These are phyloP conservation scores for Pythium dissotocum DNA, from an alignment of 352 stramenopile genomes.

Conservation along the genomic window DNA sequence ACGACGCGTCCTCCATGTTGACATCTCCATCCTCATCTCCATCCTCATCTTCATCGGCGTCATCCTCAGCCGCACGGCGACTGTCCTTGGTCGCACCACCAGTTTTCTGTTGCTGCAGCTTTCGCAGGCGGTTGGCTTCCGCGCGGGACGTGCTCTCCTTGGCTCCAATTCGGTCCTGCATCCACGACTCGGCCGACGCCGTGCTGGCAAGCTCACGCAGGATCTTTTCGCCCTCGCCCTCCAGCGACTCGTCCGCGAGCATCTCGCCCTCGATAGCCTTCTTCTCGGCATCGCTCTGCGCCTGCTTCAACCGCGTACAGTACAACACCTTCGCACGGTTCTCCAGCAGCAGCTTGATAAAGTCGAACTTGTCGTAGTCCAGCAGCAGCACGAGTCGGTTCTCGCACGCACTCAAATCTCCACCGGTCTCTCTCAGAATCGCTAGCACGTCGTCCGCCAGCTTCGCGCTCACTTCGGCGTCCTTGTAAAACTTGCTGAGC, in stretches of 20 bases:
- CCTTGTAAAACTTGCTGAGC: slow-evolving; percentile 95
- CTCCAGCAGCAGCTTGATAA: slow-evolving; percentile 97
- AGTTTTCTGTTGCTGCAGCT: slow-evolving; percentile 61
- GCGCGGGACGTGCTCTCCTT: slow-evolving; percentile 84
- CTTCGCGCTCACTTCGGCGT: slow-evolving; percentile 92
- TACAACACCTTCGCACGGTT: slow-evolving; percentile 97
- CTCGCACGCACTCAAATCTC: slow-evolving; percentile 90
- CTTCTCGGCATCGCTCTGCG: slow-evolving; percentile 91
- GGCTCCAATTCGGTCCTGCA: slow-evolving; percentile 88
- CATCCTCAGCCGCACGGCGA: slow-evolving; percentile 31
- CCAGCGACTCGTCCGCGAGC: slow-evolving; percentile 71
- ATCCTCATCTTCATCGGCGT: slow-evolving; percentile 43
- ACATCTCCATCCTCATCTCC: slow-evolving; percentile 54
- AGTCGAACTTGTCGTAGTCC: slow-evolving; percentile 99
- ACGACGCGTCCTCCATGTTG: slow-evolving; percentile 49
- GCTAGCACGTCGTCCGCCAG: slow-evolving; percentile 91
- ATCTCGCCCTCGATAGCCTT: slow-evolving; percentile 91
- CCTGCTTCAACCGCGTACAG: slow-evolving; percentile 96
- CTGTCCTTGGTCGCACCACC: slow-evolving; percentile 19
- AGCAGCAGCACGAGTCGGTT: slow-evolving; percentile 97
- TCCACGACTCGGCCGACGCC: slow-evolving; percentile 93
- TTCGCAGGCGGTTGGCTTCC: slow-evolving; percentile 81
- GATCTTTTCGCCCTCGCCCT: slow-evolving; percentile 89
- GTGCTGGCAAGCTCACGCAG: slow-evolving; percentile 90
- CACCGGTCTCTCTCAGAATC: slow-evolving; percentile 64